Conservation (phyloP, 2,329 filamentous ascomycete genomes). For the Arthroderma sp. region DNA sequence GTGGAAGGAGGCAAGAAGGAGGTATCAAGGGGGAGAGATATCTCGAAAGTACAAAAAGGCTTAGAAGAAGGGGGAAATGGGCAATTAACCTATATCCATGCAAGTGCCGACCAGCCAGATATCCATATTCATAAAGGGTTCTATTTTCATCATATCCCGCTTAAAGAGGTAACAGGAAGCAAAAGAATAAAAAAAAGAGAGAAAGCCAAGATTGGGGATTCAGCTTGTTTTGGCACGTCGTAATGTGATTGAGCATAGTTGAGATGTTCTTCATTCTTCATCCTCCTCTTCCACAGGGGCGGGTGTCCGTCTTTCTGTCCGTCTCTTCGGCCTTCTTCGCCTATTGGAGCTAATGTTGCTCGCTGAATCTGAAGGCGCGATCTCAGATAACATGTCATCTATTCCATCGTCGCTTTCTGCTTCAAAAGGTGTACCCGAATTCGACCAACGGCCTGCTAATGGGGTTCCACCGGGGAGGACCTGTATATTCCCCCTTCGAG, state of each 20-base stretch:
- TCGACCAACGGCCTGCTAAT: background rate
- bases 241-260: background rate
- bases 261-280: constrained; percentile 19
- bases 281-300: constrained; percentile 36
- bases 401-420: constrained; percentile 30
- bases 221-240: background rate
- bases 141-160: too few relatives aligned
- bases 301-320: constrained; percentile 36
- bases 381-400: constrained; percentile 30
- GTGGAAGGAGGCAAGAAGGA: too few relatives aligned
- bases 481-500: constrained; percentile 23
- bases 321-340: constrained; percentile 31
- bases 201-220: background rate
- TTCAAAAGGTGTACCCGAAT: constrained; percentile 1
- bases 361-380: constrained; percentile 37
- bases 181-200: background rate
- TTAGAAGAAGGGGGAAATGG: too few relatives aligned
- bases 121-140: too few relatives aligned
- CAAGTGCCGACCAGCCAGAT: too few relatives aligned
- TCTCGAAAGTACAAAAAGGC: too few relatives aligned
- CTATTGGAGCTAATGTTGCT: constrained; percentile 37
- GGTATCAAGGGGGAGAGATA: too few relatives aligned
- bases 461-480: constrained; percentile 2
- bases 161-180: background rate
- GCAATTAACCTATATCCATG: too few relatives aligned